phyloP scores from a whole-genome alignment of 345 rosid genomes.

The Eucalyptus melliodora region DNA sequence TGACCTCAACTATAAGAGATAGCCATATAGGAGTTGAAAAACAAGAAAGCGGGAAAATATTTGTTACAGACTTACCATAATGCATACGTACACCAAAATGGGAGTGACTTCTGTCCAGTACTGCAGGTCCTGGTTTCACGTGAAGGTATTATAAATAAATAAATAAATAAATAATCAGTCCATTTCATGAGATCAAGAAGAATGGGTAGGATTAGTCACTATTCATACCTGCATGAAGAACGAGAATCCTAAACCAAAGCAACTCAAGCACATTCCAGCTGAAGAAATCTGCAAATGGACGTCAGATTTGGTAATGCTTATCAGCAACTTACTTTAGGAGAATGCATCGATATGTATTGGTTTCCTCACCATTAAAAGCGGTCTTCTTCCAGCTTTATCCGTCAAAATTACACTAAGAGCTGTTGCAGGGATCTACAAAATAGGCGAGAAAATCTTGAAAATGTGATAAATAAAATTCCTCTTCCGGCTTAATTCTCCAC shows the following conservation, averaged over 20 bases:
- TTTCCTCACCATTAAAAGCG: not conserved
- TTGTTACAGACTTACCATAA: not conserved
- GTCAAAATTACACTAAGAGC: not conserved
- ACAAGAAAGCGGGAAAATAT: not conserved
- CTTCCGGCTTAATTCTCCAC: not conserved
- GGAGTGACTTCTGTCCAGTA: not conserved
- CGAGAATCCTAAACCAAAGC: not conserved
- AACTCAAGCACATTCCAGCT: not conserved
- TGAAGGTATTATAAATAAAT: not conserved
- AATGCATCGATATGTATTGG: not conserved
- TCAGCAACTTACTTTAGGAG: not conserved
- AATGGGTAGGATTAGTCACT: not conserved
- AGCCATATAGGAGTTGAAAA: not conserved
- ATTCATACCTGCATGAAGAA: not conserved
- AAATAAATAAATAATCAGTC: no score
- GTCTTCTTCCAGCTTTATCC: constrained; percentile 16
- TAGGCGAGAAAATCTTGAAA: not conserved
- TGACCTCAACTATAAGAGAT: not conserved
- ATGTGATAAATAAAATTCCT: not conserved
- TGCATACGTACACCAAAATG: not conserved
- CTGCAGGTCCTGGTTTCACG: not conserved
- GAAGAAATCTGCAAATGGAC: not conserved
- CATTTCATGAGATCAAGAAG: not conserved
- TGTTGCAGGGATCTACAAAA: constrained; percentile 4
- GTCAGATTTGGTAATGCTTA: not conserved